phyloP scores from a whole-genome alignment of 2,329 filamentous ascomycete species.

The Fusarium succisae region DNA sequence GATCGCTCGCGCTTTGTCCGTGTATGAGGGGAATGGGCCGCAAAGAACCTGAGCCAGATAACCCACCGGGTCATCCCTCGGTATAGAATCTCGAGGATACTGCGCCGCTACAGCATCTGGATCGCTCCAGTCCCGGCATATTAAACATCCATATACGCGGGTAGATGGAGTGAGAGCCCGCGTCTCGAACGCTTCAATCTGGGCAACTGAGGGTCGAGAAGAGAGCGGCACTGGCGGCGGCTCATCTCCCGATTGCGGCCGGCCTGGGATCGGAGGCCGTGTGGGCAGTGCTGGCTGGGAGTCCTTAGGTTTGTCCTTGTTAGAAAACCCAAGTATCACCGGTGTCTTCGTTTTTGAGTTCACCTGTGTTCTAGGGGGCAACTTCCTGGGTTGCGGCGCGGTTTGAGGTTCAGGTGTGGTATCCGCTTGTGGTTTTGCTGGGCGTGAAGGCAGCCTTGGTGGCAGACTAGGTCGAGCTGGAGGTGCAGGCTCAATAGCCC shows the following conservation, averaged over 20 bases:
- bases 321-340: slow-evolving; percentile 29
- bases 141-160: slow-evolving; percentile 66
- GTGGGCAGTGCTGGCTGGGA: slow-evolving; percentile 20
- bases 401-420: slow-evolving; percentile 13
- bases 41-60: slow-evolving; percentile 84
- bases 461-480: slow-evolving; percentile 54
- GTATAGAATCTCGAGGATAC: slow-evolving; percentile 78
- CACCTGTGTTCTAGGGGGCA: slow-evolving; percentile 26
- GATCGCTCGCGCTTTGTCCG: slow-evolving; percentile 91
- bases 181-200: slow-evolving; percentile 57
- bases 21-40: slow-evolving; percentile 78
- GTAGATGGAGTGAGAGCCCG: slow-evolving; percentile 42
- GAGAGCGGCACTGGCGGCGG: slow-evolving; percentile 63
- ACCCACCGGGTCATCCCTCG: slow-evolving; percentile 69
- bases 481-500: slow-evolving; percentile 43
- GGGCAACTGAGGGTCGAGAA: slow-evolving; percentile 61
- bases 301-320: slow-evolving; percentile 12
- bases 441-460: slow-evolving; percentile 62
- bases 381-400: slow-evolving; percentile 19
- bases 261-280: slow-evolving; percentile 29
- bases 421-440: slow-evolving; percentile 45
- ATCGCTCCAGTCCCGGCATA: slow-evolving; percentile 87
- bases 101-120: slow-evolving; percentile 81
- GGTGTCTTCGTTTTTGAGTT: slow-evolving; percentile 28
- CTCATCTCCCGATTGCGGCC: slow-evolving; percentile 43